phyloP scores from a whole-genome alignment of 2,329 filamentous ascomycete species.

The Saccharata proteae region DNA sequence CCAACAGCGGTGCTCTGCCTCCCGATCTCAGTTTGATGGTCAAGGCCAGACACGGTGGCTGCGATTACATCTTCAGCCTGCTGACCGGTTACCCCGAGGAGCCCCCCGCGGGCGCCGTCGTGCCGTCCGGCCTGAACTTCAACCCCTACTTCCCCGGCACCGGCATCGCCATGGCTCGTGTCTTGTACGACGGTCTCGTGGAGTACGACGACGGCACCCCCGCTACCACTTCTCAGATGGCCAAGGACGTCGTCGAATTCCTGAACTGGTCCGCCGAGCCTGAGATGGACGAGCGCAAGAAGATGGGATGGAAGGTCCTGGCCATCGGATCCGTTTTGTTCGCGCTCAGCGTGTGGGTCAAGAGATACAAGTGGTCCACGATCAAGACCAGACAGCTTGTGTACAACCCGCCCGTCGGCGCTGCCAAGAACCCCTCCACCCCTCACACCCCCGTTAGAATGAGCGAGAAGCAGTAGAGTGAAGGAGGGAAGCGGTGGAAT shows the following conservation, averaged over 20 bases:
- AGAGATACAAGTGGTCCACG: conserved; percentile 89
- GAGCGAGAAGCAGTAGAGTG: conserved; percentile 1
- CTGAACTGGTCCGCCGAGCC: conserved; percentile 98
- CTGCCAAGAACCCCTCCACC: conserved; percentile 1
- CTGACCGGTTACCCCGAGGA: conserved; percentile 97
- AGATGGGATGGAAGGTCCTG: conserved; percentile 97
- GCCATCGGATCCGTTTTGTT: conserved; percentile 67
- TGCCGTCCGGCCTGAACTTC: conserved; percentile 92
- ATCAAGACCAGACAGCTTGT: conserved; percentile 91
- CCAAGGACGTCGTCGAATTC: conserved; percentile 98
- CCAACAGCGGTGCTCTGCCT: conserved; percentile 95
- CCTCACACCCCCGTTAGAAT: conserved; percentile 1
- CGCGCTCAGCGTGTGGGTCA: conserved; percentile 89
- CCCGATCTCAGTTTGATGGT: conserved; percentile 95
- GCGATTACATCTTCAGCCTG: conserved; percentile 96
- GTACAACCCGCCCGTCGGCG: conserved; percentile 57
- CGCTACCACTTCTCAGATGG: conserved; percentile 95
- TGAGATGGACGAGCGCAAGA: conserved; percentile 99
- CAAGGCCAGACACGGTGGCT: conserved; percentile 95
- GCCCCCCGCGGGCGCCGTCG: conserved; percentile 73
- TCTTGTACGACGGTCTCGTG: conserved; percentile 91
- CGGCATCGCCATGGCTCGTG: conserved; percentile 97
- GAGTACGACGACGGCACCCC: conserved; percentile 97
- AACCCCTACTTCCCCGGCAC: conserved; percentile 99
- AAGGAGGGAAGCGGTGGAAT: background rate